These are phyloP conservation scores for Truncatella angustata DNA, from an alignment of 2,329 filamentous ascomycete genomes.

Conservation along the genomic window DNA sequence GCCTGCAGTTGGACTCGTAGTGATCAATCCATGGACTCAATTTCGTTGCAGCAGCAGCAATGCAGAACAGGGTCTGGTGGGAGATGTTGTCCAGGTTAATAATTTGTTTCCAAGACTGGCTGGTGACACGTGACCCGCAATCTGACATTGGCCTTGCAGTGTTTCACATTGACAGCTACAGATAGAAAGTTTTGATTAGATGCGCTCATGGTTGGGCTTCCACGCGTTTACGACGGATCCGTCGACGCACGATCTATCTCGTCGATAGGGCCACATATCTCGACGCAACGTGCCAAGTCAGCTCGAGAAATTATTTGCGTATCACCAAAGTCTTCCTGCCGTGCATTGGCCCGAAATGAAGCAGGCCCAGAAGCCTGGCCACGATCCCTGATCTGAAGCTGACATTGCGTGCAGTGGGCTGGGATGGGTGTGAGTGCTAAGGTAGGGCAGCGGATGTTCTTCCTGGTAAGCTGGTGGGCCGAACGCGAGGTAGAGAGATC, in stretches of 20 bases:
- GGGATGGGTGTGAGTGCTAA: not conserved
- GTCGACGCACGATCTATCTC: too few species aligned
- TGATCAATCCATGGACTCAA: too few species aligned
- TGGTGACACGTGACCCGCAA: not conserved
- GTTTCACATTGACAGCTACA: slow-evolving; percentile 7
- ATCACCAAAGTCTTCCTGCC: not conserved
- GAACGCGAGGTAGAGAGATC: not conserved
- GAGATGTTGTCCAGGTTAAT: not conserved
- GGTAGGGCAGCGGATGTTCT: not conserved
- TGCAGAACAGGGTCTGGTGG: not conserved
- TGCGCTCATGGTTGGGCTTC: too few species aligned
- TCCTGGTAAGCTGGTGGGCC: not conserved
- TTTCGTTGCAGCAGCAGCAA: not conserved
- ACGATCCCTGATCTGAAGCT: slow-evolving; percentile 7
- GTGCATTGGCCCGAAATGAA: slow-evolving; percentile 11
- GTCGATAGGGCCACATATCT: too few species aligned
- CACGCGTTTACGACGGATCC: too few species aligned
- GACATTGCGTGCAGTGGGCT: not conserved
- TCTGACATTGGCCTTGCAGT: not conserved
- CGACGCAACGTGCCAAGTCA: not conserved
- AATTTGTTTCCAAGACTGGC: not conserved
- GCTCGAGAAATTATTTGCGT: not conserved
- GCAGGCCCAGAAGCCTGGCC: not conserved
- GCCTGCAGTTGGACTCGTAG: not conserved
- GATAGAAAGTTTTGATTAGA: not conserved